phyloP scores from a whole-genome alignment of 2,329 filamentous ascomycete species.

The Colletotrichum spaethianum region DNA sequence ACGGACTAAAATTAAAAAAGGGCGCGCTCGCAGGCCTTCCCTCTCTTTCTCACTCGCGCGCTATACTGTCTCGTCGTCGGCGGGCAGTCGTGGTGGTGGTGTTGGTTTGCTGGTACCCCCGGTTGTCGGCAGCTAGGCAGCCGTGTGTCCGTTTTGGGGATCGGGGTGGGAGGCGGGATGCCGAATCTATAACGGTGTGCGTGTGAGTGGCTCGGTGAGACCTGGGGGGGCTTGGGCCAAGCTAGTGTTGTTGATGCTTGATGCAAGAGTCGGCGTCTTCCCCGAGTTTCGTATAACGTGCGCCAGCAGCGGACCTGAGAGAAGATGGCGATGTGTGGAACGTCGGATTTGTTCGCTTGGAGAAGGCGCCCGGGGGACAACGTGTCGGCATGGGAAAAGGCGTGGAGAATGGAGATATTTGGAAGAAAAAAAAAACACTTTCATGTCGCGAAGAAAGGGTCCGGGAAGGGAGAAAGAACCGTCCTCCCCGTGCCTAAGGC shows the following conservation, averaged over 20 bases:
- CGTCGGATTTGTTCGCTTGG: constrained; percentile 21
- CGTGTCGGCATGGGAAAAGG: neutral
- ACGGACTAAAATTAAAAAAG: neutral
- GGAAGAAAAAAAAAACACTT: neutral
- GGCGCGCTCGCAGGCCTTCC: neutral
- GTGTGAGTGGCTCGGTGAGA: neutral
- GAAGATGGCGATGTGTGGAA: constrained; percentile 13
- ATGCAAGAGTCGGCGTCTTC: neutral
- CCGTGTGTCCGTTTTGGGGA: neutral
- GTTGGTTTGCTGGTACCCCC: neutral
- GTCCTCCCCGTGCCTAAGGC: neutral
- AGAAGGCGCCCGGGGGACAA: neutral
- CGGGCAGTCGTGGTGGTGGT: neutral
- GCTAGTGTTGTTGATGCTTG: neutral
- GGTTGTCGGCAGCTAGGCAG: constrained; percentile 1
- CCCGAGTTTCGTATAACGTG: neutral
- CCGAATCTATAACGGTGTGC: neutral
- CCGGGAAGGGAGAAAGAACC: neutral
- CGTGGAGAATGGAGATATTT: constrained; percentile 33
- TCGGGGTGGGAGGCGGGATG: neutral
- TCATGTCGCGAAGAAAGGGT: neutral
- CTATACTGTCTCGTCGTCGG: neutral
- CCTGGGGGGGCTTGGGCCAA: neutral
- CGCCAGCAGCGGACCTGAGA: neutral
- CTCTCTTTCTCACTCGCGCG: neutral